phyloP scores from a whole-genome alignment of 1,284 basidiomycete genomes.

The Sanghuangporus baumii region DNA sequence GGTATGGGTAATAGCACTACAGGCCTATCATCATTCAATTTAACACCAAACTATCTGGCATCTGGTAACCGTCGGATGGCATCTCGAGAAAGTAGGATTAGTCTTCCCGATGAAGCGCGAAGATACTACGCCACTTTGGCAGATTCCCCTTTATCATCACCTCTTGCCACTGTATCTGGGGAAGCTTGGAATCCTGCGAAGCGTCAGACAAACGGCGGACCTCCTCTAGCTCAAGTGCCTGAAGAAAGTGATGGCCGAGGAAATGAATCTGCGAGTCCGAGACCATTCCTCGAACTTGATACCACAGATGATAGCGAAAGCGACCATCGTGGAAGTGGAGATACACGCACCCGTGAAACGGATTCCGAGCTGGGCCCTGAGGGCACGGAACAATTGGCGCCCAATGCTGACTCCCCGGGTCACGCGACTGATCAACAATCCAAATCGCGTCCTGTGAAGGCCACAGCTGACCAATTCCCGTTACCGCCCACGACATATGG shows the following conservation, averaged over 20 bases:
- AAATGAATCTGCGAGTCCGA: slow-evolving; percentile 15
- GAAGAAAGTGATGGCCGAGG: slow-evolving; percentile 11
- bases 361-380: slow-evolving; percentile 10
- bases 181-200: slow-evolving; percentile 6
- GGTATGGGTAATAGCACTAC: neutral
- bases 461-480: slow-evolving; percentile 18
- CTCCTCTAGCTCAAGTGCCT: slow-evolving; percentile 8
- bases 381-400: slow-evolving; percentile 5
- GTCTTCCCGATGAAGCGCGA: slow-evolving; percentile 67
- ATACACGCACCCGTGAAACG: slow-evolving; percentile 7
- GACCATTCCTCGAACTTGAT: slow-evolving; percentile 18
- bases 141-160: slow-evolving; percentile 57
- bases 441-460: slow-evolving; percentile 5
- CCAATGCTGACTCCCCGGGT: slow-evolving; percentile 5
- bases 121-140: slow-evolving; percentile 62
- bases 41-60: slow-evolving; percentile 13
- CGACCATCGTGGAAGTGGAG: slow-evolving; percentile 12
- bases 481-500: slow-evolving; percentile 17
- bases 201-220: slow-evolving; percentile 14
- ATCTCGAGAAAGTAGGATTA: slow-evolving; percentile 55
- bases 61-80: slow-evolving; percentile 21
- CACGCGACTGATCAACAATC: slow-evolving; percentile 4
- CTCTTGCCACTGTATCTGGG: slow-evolving; percentile 25
- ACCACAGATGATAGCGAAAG: slow-evolving; percentile 18
- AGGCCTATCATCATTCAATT: slow-evolving; percentile 12